These are phyloP conservation scores for Colletotrichum agaves DNA, from an alignment of 2,329 filamentous ascomycete species.

Conservation along the genomic window DNA sequence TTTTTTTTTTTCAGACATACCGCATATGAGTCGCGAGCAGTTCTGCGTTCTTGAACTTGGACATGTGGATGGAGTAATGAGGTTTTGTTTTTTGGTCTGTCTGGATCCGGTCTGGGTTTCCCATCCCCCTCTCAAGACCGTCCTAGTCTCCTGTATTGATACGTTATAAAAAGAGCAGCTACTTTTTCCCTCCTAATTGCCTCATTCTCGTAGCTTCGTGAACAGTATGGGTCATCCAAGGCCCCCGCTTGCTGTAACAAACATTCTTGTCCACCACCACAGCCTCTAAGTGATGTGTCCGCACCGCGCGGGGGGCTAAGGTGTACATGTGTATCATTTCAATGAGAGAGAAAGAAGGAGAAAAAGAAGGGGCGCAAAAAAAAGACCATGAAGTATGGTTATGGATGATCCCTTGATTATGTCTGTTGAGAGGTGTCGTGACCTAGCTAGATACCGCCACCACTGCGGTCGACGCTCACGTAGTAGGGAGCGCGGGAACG, in stretches of 20 bases:
- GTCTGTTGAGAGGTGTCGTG: neutral
- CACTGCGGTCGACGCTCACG: slow-evolving; percentile 64
- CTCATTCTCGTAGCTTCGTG: no score
- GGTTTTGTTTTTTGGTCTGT: slow-evolving; percentile 25
- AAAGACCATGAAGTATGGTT: no score
- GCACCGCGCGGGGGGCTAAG: no score
- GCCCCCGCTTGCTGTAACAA: no score
- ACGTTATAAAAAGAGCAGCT: slow-evolving; percentile 13
- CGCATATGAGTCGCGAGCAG: slow-evolving; percentile 16
- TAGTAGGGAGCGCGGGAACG: slow-evolving; percentile 51
- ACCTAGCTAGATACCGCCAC: slow-evolving; percentile 53
- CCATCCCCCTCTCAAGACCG: slow-evolving; percentile 2
- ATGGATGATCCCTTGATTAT: no score
- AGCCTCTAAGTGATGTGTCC: no score
- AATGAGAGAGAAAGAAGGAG: no score
- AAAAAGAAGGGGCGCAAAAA: no score
- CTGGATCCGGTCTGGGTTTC: slow-evolving; percentile 5
- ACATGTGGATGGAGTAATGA: slow-evolving; percentile 34
- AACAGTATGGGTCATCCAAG: no score
- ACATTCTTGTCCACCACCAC: no score
- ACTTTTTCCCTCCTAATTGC: neutral
- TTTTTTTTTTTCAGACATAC: slow-evolving; percentile 1
- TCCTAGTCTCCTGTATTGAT: slow-evolving; percentile 30
- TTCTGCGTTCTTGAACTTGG: slow-evolving; percentile 19
- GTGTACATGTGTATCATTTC: no score